Base-by-base conservation (phyloP, 345 rosid genomes). In the Durio zibethinus region DNA sequence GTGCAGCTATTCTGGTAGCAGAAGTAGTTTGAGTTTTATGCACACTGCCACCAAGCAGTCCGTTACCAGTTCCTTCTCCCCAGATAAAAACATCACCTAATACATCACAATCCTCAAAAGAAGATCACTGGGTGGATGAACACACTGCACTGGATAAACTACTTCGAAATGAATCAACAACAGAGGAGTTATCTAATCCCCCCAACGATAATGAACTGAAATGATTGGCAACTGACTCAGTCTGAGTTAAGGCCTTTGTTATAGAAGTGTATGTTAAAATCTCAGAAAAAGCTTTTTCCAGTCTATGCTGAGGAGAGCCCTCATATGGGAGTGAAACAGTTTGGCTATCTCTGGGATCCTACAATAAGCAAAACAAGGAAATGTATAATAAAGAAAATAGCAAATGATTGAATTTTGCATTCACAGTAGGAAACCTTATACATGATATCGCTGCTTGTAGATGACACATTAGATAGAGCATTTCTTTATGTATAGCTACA, bases 261-360 rank as follows among this genome's bases (percentile, higher is more conserved):
- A 87, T 86, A 64, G 84, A 82, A 65, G 87, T 82, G 80, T 81
- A 88, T 69, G 90, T 80, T 77, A 85, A 75, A 59, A 87, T 85
- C 77, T 92, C 93, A 64, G 94, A 86, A 81, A 86, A 83, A 64
- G 84, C 88, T 85, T 85, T 91, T 73, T 85, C 91, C 40, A 86
- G 68, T 79, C 85, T 84, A 38, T 52, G 42, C 50, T 79, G 84
- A 27, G 82, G 80, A 75, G 87, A 79, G 61, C 76, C 78, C 68
- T 75, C 69, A 33, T 56, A 65, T 70, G 88, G 70, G 68, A 74
- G 72, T 63, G 82, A 69, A 60, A 52, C 61, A 20, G 76, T 69
- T 50, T 79, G 81, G 14, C 68, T 61, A 47, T 77, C 85, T 80
- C 72, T 76, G 42, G 72, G 45, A 47, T 89, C 92, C 91, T 87